Base-by-base conservation (phyloP, 805 yeast species). In the Candida vaughaniae region DNA sequence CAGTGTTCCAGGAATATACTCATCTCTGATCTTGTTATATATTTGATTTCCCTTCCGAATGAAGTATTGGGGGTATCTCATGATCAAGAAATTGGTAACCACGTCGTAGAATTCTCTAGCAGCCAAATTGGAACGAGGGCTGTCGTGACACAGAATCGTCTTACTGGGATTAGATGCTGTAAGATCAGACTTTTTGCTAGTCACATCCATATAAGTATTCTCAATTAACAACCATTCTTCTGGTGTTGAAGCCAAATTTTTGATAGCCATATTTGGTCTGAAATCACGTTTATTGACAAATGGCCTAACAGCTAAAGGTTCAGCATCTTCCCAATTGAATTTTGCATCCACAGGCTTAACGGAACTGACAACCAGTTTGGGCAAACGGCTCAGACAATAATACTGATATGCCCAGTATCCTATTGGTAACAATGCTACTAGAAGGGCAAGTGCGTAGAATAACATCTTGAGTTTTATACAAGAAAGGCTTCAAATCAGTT, bases 141-240 rank as follows among this genome's bases (percentile, higher is more conserved):
- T 46, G 22, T 36, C 42, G 37, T 52, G 51, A 19, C 45, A 58
- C 43, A 44, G 52, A 7, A 64, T 46, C 0, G 68, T 55, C 25
- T 61, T 59, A 14, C 64, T 58, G 0, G 56, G 53, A 22, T 64
- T 25, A 56, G 49, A 77, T 62, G 22, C 18, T 5, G 39, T 33
- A 3, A 45, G 29, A 10, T 26, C 18, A 7, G 20, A 14, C 27
- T 42, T 42, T 18, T 38, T 29, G 12, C 23, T 27, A 8, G 42
- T 27, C 5, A 42, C 40, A 19, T 43, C 36, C 12, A 33, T 34
- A 50, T 83, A 84, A 0, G 83, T 75, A 29, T 78, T 60, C 40
- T 85, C 93, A 3, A 85, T 55, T 22, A 77, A 59, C 16, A 85
- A 62, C 75, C 82, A 75, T 26, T 82, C 81, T 28, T 71, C 67